Evolutionary conservation across 2,329 filamentous ascomycete species (phyloP).

Genomic region (Xylariaceae sp.): DNA sequence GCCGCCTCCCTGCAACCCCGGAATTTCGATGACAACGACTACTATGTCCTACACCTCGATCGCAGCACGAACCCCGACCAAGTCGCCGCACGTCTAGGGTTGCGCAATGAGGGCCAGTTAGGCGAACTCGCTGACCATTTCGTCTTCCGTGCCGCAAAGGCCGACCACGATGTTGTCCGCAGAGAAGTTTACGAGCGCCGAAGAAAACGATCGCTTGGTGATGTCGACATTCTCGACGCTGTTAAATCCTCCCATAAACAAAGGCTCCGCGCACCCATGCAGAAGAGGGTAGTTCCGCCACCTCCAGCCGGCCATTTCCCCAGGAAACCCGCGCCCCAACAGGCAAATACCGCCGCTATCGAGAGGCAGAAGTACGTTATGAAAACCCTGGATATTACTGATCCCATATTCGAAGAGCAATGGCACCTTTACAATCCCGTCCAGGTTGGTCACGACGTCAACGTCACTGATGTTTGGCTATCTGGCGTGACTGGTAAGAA

Average conservation of each 20-base stretch:
- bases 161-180: conserved; percentile 56
- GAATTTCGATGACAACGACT: conserved; percentile 79
- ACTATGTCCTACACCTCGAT: conserved; percentile 86
- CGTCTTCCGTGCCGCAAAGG: conserved; percentile 72
- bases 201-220: conserved; percentile 56
- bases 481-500: conserved; percentile 88
- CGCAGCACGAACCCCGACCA: conserved; percentile 60
- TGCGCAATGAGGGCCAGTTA: conserved; percentile 76
- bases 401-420: conserved; percentile 90
- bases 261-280: conserved; percentile 45
- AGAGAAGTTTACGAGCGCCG: conserved; percentile 50
- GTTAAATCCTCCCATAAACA: conserved; percentile 80
- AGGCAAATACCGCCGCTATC: conserved; percentile 42
- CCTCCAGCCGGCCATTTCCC: conserved; percentile 28
- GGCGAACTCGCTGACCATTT: conserved; percentile 77
- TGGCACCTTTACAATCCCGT: conserved; percentile 91
- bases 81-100: conserved; percentile 68
- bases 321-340: conserved; percentile 24
- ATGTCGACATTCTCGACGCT: conserved; percentile 61
- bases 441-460: conserved; percentile 84
- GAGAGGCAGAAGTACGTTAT: conserved; percentile 59
- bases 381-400: conserved; percentile 66
- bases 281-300: conserved; percentile 48
- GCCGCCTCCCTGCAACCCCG: conserved; percentile 53
- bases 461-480: conserved; percentile 91